phyloP scores from a whole-genome alignment of 345 rosid species.

The Erysimum cheiranthoides region DNA sequence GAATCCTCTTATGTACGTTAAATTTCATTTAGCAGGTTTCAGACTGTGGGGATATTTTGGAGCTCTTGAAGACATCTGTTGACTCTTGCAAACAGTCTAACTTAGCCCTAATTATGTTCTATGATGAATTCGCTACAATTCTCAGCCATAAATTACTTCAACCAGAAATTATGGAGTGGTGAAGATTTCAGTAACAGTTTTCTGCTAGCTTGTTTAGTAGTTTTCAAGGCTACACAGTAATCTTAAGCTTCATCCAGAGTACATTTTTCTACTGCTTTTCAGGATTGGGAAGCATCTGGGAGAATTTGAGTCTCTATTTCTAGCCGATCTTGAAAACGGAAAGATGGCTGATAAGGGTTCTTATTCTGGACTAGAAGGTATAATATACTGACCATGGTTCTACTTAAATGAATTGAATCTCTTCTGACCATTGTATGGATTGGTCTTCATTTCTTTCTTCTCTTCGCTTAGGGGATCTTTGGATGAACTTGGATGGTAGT shows the following conservation, averaged over 20 bases:
- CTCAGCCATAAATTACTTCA: constrained; percentile 63
- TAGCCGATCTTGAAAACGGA: constrained; percentile 76
- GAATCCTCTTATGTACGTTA: constrained; percentile 5
- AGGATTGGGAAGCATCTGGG: constrained; percentile 82
- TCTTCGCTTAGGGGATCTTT: constrained; percentile 68
- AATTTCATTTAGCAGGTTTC: constrained; percentile 55
- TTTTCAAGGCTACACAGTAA: constrained; percentile 26
- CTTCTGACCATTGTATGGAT: constrained; percentile 19
- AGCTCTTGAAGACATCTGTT: constrained; percentile 69
- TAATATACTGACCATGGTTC: constrained; percentile 5
- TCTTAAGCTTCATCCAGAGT: constrained; percentile 1
- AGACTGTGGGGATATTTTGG: constrained; percentile 72
- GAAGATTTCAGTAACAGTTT: constrained; percentile 31
- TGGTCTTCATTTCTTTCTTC: constrained; percentile 34
- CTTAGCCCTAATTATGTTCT: constrained; percentile 65
- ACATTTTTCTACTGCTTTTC: constrained; percentile 34
- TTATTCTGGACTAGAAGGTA: constrained; percentile 74
- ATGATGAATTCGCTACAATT: constrained; percentile 70
- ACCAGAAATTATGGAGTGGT: constrained; percentile 82
- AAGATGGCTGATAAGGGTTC: constrained; percentile 49
- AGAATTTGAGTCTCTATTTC: constrained; percentile 75
- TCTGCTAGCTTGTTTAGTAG: constrained; percentile 33
- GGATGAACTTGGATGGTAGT: constrained; percentile 94
- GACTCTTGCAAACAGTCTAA: constrained; percentile 70
- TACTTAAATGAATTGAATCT: constrained; percentile 10